Evolutionary conservation across 805 yeast species (phyloP).

Genomic region (Kodamaea restingae): DNA sequence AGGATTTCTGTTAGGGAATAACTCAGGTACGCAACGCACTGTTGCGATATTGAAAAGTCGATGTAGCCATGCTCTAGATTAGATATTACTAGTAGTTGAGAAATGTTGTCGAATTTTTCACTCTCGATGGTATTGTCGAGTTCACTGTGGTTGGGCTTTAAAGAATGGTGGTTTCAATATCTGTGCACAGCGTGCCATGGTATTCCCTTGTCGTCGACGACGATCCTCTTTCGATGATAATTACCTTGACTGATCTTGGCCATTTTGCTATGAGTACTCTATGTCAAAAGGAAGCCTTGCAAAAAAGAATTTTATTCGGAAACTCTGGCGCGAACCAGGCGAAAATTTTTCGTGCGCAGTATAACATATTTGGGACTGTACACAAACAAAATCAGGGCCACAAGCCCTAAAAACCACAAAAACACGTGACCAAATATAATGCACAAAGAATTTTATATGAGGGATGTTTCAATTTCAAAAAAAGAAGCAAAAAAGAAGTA

Average conservation of each 20-base stretch:
- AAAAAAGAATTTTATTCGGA: conserved; percentile 7
- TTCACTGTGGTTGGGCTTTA: neutral
- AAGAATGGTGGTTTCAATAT: neutral
- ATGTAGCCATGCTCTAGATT: neutral
- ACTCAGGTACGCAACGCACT: neutral
- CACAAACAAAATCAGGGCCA: conserved; percentile 4
- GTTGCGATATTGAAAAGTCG: too few relatives aligned
- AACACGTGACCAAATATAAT: conserved; percentile 5
- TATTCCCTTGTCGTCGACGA: neutral
- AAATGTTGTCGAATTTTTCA: neutral
- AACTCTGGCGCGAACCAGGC: conserved; percentile 5
- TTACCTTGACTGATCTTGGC: conserved; percentile 64
- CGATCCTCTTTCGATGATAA: conserved; percentile 16
- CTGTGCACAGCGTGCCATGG: conserved; percentile 1
- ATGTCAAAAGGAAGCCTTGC: conserved; percentile 10
- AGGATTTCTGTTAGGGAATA: neutral
- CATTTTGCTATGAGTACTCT: conserved; percentile 35
- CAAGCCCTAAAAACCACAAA: conserved; percentile 3
- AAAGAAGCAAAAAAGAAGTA: conserved; percentile 5
- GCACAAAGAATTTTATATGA: neutral
- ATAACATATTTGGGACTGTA: neutral
- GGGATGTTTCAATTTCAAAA: conserved; percentile 8
- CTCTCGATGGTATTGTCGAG: conserved; percentile 1
- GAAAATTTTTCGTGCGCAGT: conserved; percentile 9
- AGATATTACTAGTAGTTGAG: neutral